Base-by-base conservation (phyloP, 257 asterid genomes). In the Rehmannia glutinosa region DNA sequence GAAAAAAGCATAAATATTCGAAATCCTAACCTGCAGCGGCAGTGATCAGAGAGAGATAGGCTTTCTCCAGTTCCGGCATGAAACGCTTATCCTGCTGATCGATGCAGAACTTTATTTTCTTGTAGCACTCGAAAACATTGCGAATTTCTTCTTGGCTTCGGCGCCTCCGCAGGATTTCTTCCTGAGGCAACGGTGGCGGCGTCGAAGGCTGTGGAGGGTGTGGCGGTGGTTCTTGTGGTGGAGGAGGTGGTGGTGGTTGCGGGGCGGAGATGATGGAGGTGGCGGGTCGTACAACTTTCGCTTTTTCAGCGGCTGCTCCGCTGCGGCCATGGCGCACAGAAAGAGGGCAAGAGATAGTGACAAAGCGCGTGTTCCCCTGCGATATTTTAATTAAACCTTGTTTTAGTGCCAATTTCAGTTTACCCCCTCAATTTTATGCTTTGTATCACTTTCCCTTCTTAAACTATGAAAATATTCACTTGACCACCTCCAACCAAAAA, bases 101-200 rank as follows among this genome's bases (percentile, higher is more conserved):
- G 62, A 78, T 71, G 75, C 82, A 86, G 56, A 68, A 64, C 43
- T 78, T 92, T 15, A 89, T 86, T 52, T 81, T 75, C 84, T 86
- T 92, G 68, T 82, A 83, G 78, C 87, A 82, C 71, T 83, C 83
- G 63, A 82, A 83, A 61, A 86, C 87, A 67, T 68, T 78, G 11
- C 96, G 87, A 78, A 92, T 86, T 77, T 87, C 98, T 77, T 92
- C 98, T 46, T 83, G 94, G 78, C 72, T 84, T 75, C 84, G 79
- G 73, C 91, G 82, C 78, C 93, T 59, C 65, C 83, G 86, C 54
- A 64, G 60, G 70, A 90, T 83, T 68, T 89, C 96, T 32, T 89
- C 92, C 61, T 72, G 87, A 19, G 96, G 77, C 53, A 81, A 47
- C 59, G 81, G 87, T 35, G 85, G 87, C 49, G 86, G 91, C 9